phyloP scores from a whole-genome alignment of 2,329 filamentous ascomycete genomes.

The Fusarium euwallaceae region DNA sequence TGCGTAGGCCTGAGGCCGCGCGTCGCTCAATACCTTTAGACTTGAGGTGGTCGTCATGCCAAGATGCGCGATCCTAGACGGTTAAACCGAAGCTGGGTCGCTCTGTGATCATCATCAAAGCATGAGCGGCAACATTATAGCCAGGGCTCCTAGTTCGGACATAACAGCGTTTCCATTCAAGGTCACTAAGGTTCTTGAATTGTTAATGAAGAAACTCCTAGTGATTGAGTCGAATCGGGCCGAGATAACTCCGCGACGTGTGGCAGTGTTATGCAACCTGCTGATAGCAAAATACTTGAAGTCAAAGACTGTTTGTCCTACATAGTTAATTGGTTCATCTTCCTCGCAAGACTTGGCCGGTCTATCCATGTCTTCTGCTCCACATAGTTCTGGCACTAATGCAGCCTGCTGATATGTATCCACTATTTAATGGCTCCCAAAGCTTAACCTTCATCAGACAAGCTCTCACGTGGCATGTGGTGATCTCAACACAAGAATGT shows the following conservation, averaged over 20 bases:
- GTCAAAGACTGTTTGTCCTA: not conserved
- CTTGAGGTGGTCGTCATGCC: constrained; percentile 3
- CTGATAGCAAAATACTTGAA: not conserved
- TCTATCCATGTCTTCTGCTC: not conserved
- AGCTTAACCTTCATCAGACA: not conserved
- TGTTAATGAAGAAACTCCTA: not conserved
- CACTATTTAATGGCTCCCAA: not conserved
- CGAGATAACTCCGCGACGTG: not conserved
- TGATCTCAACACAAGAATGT: not conserved
- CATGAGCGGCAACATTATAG: not conserved
- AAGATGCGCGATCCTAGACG: not conserved
- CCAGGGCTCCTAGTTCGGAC: not conserved
- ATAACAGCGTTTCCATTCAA: not conserved
- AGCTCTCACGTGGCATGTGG: constrained; percentile 3
- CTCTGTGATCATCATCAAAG: not conserved
- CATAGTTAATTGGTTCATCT: not conserved
- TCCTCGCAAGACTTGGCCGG: not conserved
- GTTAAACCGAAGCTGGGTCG: not conserved
- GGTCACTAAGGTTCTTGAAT: not conserved
- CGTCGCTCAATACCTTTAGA: not conserved
- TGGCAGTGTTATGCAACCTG: not conserved
- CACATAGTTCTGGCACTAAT: constrained; percentile 14
- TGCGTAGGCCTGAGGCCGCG: not conserved
- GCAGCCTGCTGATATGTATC: constrained; percentile 30
- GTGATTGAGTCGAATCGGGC: not conserved